Base-by-base conservation (phyloP, 257 asterid genomes). In the Solanum rostratum region DNA sequence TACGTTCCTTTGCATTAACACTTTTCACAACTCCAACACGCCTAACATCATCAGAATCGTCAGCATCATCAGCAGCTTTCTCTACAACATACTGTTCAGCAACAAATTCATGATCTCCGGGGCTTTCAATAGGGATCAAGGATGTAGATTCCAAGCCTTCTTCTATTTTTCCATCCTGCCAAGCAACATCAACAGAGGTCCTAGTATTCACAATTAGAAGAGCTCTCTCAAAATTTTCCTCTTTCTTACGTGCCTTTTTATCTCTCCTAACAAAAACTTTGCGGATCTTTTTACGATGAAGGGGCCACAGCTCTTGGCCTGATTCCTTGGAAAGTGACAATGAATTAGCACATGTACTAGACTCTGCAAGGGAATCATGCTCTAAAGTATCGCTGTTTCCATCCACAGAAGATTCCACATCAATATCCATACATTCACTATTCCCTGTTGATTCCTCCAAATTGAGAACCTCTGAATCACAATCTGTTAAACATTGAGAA, bases 71-170 rank as follows among this genome's bases (percentile, higher is more conserved):
- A 84, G 95, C 90, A 65, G 97, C 97, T 87, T 94, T 97, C 91
- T 94, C 99, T 85, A 97, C 97, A 46, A 97, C 97, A 86, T 97
- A 97, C 89, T 97, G 98, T 90, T 97, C 98, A 12, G 99, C 95
- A 84, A 97, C 97, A 87, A 97, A 97, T 88, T 97, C 99, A 86
- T 97, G 98, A 90, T 97, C 99, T 49, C 99, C 99, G 8, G 99
- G 99, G 88, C 90, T 95, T 81, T 95, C 99, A 54, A 97, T 90
- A 59, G 98, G 97, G 87, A 95, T 93, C 88, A 97, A 88, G 88
- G 93, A 89, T 84, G 95, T 91, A 6, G 99, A 93, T 78, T 88
- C 91, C 88, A 94, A 66, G 57, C 90, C 92, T 43, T 80, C 88
- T 88, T 89, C 89, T 85, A 92, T 89, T n/a, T 89, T 90, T 82